A percentile compares a stretch with the other conserved stretches of the same genome.
Conservation (phyloP, 192 early-diverging fungal genomes). For the Jimgerdemannia lactiflua region DNA sequence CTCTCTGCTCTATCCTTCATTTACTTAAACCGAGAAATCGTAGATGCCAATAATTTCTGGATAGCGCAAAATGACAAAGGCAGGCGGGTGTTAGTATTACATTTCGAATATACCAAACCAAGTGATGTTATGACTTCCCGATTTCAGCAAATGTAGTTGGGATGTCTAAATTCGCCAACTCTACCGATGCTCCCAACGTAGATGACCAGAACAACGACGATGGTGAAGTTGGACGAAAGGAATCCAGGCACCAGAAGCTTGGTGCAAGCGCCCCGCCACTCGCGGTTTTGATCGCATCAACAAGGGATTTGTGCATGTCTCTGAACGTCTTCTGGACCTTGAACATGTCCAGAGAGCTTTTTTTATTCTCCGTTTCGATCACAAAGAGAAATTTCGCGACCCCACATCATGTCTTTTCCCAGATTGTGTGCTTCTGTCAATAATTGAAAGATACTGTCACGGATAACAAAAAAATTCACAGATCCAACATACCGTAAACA, state of each 20-base stretch:
- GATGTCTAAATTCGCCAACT: neutral
- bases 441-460: too few species aligned
- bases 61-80: neutral
- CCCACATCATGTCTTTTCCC: neutral
- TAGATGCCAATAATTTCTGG: slow-evolving; percentile 10
- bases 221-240: slow-evolving; percentile 10
- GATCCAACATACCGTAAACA: too few species aligned
- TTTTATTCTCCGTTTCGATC: slow-evolving; percentile 8
- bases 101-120: neutral
- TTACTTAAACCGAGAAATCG: slow-evolving; percentile 7
- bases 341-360: slow-evolving; percentile 7
- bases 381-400: slow-evolving; percentile 15
- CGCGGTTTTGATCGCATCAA: slow-evolving; percentile 4
- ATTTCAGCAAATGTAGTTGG: too few species aligned
- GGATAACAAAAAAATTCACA: too few species aligned
- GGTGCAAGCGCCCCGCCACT: neutral
- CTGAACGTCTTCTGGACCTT: slow-evolving; percentile 11
- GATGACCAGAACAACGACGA: slow-evolving; percentile 8
- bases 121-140: neutral
- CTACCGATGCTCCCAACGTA: slow-evolving; percentile 3
- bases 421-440: neutral
- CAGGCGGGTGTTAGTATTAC: neutral
- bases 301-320: slow-evolving; percentile 10
- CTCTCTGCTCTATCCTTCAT: slow-evolving; percentile 11
- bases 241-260: slow-evolving; percentile 17